Base-by-base conservation (phyloP, 768 basidiomycete species). In the Coprinopsis strossmayeri region DNA sequence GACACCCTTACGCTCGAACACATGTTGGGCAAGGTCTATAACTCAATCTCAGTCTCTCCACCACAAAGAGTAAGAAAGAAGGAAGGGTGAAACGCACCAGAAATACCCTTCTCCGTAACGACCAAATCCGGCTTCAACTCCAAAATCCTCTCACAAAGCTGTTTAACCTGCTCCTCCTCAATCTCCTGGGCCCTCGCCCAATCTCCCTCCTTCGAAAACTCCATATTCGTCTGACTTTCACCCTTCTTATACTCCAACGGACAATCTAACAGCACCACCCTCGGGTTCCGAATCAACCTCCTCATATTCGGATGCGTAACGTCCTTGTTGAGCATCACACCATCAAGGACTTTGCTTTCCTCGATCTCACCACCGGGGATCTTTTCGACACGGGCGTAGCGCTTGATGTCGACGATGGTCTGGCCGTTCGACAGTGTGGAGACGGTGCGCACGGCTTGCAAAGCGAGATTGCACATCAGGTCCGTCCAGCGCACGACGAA, bases 241-340 rank as follows among this genome's bases (percentile, higher is more conserved):
- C 95, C 95, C 74, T 98, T 98, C 72, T 98, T 99, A 72, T 99
- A 98, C 70, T 98, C 95, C 49, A 97, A 69, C 9, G 94, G 93
- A 64, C 94, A 98, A 64, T 96, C 93, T 34, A 98, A 70, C 34
- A 98, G 67, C 20, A 98, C 70, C 42, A 99, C 87, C 11, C 94
- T 70, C 2, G 95, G 96, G 55, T 91, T 88, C 52, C 74, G 78
- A 64, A 98, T 98, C 55, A 91, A 73, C 49, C 96, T 67, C 47
- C 95, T 73, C 96, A 98, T 99, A 57, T 89, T 84, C 9, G 96
- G 94, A 67, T 98, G 96, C 0, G 92, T 96, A 58, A 99, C 88
- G 63, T 98, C 96, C 75, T 99, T 98, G 80, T 98, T 99, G 58
- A 98, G 67, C 86, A 99, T 92, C 47, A 99, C 86, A 39, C 96